A percentile compares a stretch with the other conserved stretches of the same genome.
Evolutionary conservation across 2,329 filamentous ascomycete genomes (phyloP).

Genomic region (Calcarisporium arbuscula): DNA sequence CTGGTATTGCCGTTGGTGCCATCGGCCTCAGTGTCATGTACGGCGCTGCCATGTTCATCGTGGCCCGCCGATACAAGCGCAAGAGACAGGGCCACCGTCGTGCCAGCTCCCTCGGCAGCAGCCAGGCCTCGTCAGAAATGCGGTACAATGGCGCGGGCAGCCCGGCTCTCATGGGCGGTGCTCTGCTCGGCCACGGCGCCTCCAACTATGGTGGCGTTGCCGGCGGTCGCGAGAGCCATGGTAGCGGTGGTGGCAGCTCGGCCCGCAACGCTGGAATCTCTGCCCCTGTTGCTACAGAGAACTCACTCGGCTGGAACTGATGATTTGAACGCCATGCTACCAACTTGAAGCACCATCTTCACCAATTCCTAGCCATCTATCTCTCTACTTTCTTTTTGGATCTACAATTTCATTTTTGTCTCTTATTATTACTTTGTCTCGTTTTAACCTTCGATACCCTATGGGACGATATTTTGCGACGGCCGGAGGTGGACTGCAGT

Average conservation of each 20-base stretch:
- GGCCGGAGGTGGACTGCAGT: no score
- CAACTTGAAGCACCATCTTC: slow-evolving; percentile 3
- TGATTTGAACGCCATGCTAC: slow-evolving; percentile 7
- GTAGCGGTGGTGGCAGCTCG: slow-evolving; percentile 55
- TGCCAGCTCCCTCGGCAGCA: slow-evolving; percentile 62
- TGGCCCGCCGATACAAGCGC: slow-evolving; percentile 85
- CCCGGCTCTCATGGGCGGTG: slow-evolving; percentile 65
- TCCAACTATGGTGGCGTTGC: slow-evolving; percentile 46
- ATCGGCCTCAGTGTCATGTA: slow-evolving; percentile 78
- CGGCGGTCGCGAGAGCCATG: slow-evolving; percentile 51
- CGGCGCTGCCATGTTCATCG: slow-evolving; percentile 88
- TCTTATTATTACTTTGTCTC: slow-evolving; percentile 12
- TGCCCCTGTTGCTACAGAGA: slow-evolving; percentile 85
- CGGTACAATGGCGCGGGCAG: slow-evolving; percentile 42
- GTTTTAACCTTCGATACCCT: slow-evolving; percentile 25
- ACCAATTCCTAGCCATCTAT: slow-evolving; percentile 14
- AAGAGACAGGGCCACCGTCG: slow-evolving; percentile 73
- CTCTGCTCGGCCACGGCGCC: slow-evolving; percentile 51
- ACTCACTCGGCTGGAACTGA: slow-evolving; percentile 92
- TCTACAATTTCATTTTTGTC: slow-evolving; percentile 14
- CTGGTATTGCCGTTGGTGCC: slow-evolving; percentile 69
- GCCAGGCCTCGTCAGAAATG: slow-evolving; percentile 43
- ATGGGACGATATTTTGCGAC: slow-evolving; percentile 17
- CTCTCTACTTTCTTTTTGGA: slow-evolving; percentile 13
- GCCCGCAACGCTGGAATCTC: slow-evolving; percentile 65